phyloP scores from a whole-genome alignment of 371 early-diverging fungal genomes.

The Mucor racemosus region DNA sequence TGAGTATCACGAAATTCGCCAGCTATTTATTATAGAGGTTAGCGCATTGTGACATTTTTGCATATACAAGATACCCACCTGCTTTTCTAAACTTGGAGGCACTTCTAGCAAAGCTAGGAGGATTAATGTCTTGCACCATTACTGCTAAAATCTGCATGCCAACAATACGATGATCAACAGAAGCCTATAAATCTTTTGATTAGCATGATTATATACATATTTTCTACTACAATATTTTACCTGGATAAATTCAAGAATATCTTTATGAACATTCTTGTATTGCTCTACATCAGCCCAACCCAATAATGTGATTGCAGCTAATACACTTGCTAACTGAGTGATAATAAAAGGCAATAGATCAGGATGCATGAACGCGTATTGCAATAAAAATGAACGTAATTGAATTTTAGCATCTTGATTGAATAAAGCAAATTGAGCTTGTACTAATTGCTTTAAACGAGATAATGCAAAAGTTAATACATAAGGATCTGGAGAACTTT shows the following conservation, averaged over 20 bases:
- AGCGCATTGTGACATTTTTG: not conserved
- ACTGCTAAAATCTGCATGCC: slow-evolving; percentile 67
- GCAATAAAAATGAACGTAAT: slow-evolving; percentile 75
- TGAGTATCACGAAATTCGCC: slow-evolving; percentile 85
- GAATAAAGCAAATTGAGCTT: slow-evolving; percentile 75
- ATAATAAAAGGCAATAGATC: slow-evolving; percentile 73
- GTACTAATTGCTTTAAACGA: slow-evolving; percentile 70
- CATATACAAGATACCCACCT: slow-evolving; percentile 34
- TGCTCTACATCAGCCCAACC: slow-evolving; percentile 83
- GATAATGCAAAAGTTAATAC: slow-evolving; percentile 75
- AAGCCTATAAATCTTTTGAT: slow-evolving; percentile 32
- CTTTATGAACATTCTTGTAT: slow-evolving; percentile 68
- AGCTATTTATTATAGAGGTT: slow-evolving; percentile 42
- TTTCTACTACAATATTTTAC: slow-evolving; percentile 29
- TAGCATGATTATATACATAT: no score
- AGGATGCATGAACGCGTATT: slow-evolving; percentile 68
- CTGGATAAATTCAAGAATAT: slow-evolving; percentile 72
- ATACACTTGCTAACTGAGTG: slow-evolving; percentile 69
- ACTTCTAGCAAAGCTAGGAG: slow-evolving; percentile 66
- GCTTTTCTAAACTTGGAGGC: slow-evolving; percentile 72
- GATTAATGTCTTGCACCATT: slow-evolving; percentile 66
- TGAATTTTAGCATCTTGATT: slow-evolving; percentile 63
- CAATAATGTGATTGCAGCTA: slow-evolving; percentile 78
- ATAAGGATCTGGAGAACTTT: slow-evolving; percentile 71
- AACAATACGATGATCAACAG: slow-evolving; percentile 65